Conservation (phyloP, 1,284 basidiomycete species). For the Porphyrellus sp. region DNA sequence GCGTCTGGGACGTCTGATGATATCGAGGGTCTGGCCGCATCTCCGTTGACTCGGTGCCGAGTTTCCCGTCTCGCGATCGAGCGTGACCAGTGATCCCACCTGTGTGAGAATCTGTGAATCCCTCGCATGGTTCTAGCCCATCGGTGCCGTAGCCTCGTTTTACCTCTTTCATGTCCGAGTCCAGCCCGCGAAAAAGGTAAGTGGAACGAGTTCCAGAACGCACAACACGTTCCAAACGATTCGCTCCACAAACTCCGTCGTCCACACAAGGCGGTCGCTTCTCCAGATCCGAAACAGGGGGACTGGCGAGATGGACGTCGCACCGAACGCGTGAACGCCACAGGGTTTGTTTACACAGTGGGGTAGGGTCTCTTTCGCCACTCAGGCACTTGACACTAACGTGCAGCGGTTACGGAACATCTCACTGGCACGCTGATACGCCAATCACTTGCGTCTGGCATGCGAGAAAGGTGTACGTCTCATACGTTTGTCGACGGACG, state of each 20-base stretch:
- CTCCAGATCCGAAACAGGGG: slow-evolving; percentile 10
- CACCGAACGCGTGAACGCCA: slow-evolving; percentile 12
- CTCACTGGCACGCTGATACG: slow-evolving; percentile 8
- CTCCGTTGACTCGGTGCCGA: slow-evolving; percentile 17
- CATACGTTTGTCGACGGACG: background rate
- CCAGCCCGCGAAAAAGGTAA: too few relatives aligned
- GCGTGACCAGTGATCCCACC: slow-evolving; percentile 17
- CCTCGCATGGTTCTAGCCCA: background rate
- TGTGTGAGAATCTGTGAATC: slow-evolving; percentile 25
- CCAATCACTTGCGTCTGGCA: slow-evolving; percentile 15
- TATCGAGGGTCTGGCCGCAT: background rate
- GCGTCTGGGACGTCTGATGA: background rate
- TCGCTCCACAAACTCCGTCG: background rate
- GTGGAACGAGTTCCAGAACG: too few relatives aligned
- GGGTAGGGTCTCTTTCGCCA: slow-evolving; percentile 9
- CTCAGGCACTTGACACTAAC: slow-evolving; percentile 22
- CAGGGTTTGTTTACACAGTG: slow-evolving; percentile 20
- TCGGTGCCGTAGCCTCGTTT: slow-evolving; percentile 4
- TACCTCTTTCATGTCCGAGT: too few relatives aligned
- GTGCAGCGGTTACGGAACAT: slow-evolving; percentile 18
- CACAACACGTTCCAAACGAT: background rate
- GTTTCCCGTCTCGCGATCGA: slow-evolving; percentile 2
- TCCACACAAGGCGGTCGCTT: background rate
- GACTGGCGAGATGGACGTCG: background rate
- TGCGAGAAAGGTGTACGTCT: background rate